Base-by-base conservation (phyloP, 1,284 basidiomycete genomes). In the Hymenochaete sp. region DNA sequence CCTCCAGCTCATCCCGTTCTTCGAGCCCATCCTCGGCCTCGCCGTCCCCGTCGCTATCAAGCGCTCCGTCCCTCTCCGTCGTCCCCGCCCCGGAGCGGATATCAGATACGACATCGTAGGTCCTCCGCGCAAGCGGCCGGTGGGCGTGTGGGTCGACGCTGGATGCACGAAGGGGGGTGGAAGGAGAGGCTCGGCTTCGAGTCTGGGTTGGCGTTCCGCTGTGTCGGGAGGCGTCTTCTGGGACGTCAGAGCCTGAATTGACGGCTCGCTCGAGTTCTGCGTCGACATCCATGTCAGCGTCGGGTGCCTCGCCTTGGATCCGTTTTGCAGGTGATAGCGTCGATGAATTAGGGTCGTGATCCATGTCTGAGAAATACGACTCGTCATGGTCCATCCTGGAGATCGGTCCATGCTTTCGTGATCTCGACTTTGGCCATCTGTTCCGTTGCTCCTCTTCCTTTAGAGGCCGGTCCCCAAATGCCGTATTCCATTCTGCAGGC, bases 281-380 rank as follows among this genome's bases (percentile, higher is more conserved):
- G 27, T 66, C 64, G 1, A 56, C 59, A 19, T 60, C 65, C 21
- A 52, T 54, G 7, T 47, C 58, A 14, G 51, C 42, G 42, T 16
- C 52, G 7, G 46, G 57, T n/a, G 51, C 42, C 42, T 19, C 52
- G 38, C 32, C 52, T 37, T 27, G n/a, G n/a, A n/a, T n/a, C n/a
- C n/a, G n/a, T n/a, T n/a, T n/a, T n/a, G n/a, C n/a, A n/a, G n/a
- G n/a, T n/a, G n/a, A n/a, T n/a, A n/a, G n/a, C n/a, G n/a, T n/a
- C n/a, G n/a, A n/a, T n/a, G n/a, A n/a, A n/a, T n/a, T n/a, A n/a
- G n/a, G n/a, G 53, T 49, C 44, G 33, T 3, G 21, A 5, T 25
- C 41, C 8, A 22, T 37, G 19, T 40, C 43, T 40, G 14, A 16
- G 32, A 6, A n/a, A 43, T 49, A 16, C 42, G 41, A 18, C 44